A percentile compares a stretch with the other conserved stretches of the same genome.
Evolutionary conservation across 2,329 filamentous ascomycete species (phyloP).

Genomic region (Trichoderma aggressivum): DNA sequence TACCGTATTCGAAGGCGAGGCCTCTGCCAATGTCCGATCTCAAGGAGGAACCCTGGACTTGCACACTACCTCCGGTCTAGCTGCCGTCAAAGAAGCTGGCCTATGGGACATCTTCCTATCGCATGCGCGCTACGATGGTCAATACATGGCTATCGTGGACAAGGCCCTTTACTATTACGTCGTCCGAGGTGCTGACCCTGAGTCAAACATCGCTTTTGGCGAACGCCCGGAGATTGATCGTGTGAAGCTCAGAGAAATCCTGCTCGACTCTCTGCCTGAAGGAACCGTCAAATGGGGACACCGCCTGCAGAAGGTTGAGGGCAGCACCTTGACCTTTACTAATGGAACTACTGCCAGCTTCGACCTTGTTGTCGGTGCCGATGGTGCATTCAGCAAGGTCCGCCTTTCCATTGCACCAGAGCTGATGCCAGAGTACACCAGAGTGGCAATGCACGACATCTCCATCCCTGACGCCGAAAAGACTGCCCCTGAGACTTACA

Average conservation of each 20-base stretch:
- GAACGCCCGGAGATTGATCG: slow-evolving; percentile 18
- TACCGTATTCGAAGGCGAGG: slow-evolving; percentile 15
- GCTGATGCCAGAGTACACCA: slow-evolving; percentile 43
- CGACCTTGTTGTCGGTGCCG: slow-evolving; percentile 23
- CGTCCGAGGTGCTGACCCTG: background rate
- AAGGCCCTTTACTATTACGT: slow-evolving; percentile 9
- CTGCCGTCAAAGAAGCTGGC: slow-evolving; percentile 13
- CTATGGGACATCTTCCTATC: slow-evolving; percentile 7
- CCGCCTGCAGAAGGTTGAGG: slow-evolving; percentile 5
- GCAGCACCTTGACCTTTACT: slow-evolving; percentile 3
- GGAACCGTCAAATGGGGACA: slow-evolving; percentile 14
- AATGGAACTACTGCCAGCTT: slow-evolving; percentile 2
- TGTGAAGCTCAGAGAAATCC: slow-evolving; percentile 7
- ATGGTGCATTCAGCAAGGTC: slow-evolving; percentile 25
- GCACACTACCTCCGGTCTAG: slow-evolving; percentile 11
- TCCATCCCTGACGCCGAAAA: slow-evolving; percentile 40
- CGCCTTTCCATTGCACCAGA: slow-evolving; percentile 31
- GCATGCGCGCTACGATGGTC: slow-evolving; percentile 12
- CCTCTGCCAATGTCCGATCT: background rate
- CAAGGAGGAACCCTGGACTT: slow-evolving; percentile 16
- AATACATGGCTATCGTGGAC: slow-evolving; percentile 13
- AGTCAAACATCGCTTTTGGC: background rate
- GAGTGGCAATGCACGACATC: slow-evolving; percentile 43
- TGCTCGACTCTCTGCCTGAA: slow-evolving; percentile 11
- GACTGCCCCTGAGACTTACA: slow-evolving; percentile 41